Conservation (phyloP, 192 early-diverging fungal species). For the Backusella tuberculispora region DNA sequence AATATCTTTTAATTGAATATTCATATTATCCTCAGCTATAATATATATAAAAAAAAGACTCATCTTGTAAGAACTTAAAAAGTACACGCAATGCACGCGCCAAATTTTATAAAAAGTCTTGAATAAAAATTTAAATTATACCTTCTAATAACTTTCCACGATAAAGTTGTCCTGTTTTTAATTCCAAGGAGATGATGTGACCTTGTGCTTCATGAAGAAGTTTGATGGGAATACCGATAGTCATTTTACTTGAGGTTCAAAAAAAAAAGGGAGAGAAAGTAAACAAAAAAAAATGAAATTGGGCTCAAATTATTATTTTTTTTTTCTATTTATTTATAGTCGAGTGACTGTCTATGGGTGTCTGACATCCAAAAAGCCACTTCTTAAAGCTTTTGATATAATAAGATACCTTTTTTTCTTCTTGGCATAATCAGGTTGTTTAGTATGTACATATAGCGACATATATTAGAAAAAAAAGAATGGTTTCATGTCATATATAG, state of each 20-base stretch:
- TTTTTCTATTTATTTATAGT: slow-evolving; percentile 11
- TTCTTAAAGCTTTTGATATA: background rate
- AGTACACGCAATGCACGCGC: background rate
- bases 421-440: background rate
- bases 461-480: background rate
- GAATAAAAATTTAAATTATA: slow-evolving; percentile 27
- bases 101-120: slow-evolving; percentile 10
- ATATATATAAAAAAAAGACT: background rate
- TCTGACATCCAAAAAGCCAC: slow-evolving; percentile 7
- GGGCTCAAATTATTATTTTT: background rate
- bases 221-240: slow-evolving; percentile 92
- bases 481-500: no score
- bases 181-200: slow-evolving; percentile 94
- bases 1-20: slow-evolving; percentile 95
- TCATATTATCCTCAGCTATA: slow-evolving; percentile 98
- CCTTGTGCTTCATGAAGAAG: slow-evolving; percentile 97
- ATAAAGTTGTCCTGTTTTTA: slow-evolving; percentile 93
- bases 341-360: background rate
- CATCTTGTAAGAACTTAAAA: no score
- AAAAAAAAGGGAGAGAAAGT: background rate
- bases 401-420: background rate
- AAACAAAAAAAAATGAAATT: slow-evolving; percentile 4
- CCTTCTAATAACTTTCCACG: slow-evolving; percentile 93
- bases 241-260: slow-evolving; percentile 54
- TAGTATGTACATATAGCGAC: background rate